A percentile compares a stretch with the other conserved stretches of the same genome.
phyloP scores from a whole-genome alignment of 768 basidiomycete genomes.

The Kwoniella heveanensis region DNA sequence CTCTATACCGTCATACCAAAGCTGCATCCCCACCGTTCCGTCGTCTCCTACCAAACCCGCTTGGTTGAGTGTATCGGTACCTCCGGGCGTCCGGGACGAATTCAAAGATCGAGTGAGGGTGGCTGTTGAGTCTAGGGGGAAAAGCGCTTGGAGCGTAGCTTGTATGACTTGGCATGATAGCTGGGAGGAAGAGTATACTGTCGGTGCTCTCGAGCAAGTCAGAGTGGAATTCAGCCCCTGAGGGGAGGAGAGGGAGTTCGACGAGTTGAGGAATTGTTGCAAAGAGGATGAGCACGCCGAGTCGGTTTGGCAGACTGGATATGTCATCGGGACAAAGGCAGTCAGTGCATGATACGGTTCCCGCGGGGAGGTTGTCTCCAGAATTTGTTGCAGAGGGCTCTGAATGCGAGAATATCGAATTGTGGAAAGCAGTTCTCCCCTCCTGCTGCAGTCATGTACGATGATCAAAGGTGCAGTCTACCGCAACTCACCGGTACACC shows the following conservation, averaged over 20 bases:
- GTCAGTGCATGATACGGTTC: no score
- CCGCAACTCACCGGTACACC: constrained; percentile 47
- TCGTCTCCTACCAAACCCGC: constrained; percentile 29
- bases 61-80: constrained; percentile 7
- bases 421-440: no score
- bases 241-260: constrained; percentile 25
- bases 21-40: constrained; percentile 45
- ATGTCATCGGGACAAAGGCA: no score
- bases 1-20: constrained; percentile 55
- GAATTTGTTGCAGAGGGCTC: no score
- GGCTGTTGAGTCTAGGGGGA: constrained; percentile 69
- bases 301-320: constrained; percentile 66
- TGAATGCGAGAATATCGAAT: no score
- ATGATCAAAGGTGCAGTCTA: no score
- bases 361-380: no score
- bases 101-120: constrained; percentile 78
- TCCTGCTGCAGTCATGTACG: no score
- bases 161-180: constrained; percentile 84
- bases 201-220: constrained; percentile 69
- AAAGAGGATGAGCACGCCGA: constrained; percentile 69
- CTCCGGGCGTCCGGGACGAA: constrained; percentile 66
- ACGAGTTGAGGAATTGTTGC: constrained; percentile 58
- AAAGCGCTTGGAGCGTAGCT: constrained; percentile 77
- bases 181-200: constrained; percentile 76
- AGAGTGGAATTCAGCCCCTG: constrained; percentile 65